Conservation (phyloP, 2,329 filamentous ascomycete species). For the Alternaria sp. region DNA sequence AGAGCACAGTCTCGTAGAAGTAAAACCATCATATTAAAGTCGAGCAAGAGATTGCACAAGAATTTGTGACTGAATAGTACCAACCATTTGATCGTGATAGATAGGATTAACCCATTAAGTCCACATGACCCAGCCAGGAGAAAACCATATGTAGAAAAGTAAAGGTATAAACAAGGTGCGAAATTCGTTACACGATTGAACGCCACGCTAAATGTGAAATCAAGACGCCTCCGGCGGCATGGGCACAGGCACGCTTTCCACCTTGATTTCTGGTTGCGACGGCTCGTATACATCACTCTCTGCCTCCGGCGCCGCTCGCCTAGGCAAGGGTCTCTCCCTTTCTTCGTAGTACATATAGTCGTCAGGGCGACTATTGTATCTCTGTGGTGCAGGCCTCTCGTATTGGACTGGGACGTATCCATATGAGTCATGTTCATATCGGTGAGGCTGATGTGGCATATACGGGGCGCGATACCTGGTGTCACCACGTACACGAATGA, state of each 20-base stretch:
- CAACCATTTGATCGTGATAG: background rate
- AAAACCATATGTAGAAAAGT: background rate
- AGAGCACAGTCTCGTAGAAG: background rate
- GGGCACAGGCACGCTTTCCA: constrained; percentile 27
- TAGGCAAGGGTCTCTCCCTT: constrained; percentile 28
- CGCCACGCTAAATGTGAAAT: background rate
- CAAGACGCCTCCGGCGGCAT: constrained; percentile 14
- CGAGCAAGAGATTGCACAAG: background rate
- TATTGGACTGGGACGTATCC: constrained; percentile 39
- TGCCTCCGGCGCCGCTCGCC: constrained; percentile 22
- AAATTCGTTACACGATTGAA: background rate
- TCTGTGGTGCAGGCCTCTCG: constrained; percentile 32
- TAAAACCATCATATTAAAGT: background rate
- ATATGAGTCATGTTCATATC: constrained; percentile 39
- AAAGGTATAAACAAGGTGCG: background rate
- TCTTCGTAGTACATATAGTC: constrained; percentile 44
- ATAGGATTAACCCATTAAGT: background rate
- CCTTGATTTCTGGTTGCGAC: constrained; percentile 32
- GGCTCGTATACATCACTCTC: constrained; percentile 37
- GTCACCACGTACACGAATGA: constrained; percentile 39
- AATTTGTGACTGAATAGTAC: background rate
- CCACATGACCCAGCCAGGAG: background rate
- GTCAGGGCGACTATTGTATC: constrained; percentile 31
- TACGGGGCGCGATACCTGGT: constrained; percentile 16
- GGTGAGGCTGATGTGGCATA: constrained; percentile 21